Evolutionary conservation across 768 basidiomycete genomes (phyloP).

Genomic region (Postia placenta): DNA sequence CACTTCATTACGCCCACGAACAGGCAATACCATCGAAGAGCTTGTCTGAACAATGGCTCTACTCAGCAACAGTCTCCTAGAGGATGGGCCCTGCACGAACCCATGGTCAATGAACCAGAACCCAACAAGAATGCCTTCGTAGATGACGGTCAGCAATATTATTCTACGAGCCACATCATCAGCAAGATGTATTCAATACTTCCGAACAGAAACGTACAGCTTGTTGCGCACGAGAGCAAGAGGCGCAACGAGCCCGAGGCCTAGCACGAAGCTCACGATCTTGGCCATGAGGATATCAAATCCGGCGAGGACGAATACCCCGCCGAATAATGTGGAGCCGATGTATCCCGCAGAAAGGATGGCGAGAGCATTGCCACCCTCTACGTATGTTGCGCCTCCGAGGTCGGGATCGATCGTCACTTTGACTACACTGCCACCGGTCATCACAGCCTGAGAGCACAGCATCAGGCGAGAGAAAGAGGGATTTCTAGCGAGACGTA

Average conservation of each 20-base stretch:
- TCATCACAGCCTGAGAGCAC: constrained; percentile 58
- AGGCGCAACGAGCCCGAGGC: constrained; percentile 80
- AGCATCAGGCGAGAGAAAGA: constrained; percentile 9
- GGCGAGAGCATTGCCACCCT: constrained; percentile 66
- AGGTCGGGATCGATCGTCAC: constrained; percentile 82
- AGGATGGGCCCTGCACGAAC: no score
- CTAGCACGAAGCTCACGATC: constrained; percentile 87
- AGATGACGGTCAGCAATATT: constrained; percentile 72
- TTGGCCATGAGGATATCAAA: constrained; percentile 91
- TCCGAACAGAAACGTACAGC: constrained; percentile 47
- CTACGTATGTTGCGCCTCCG: constrained; percentile 71
- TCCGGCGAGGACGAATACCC: constrained; percentile 75
- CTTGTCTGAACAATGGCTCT: constrained; percentile 41
- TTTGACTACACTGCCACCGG: constrained; percentile 71
- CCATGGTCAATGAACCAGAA: constrained; percentile 96
- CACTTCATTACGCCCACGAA: constrained; percentile 86
- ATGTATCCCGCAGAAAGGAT: constrained; percentile 79
- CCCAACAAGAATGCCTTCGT: constrained; percentile 83
- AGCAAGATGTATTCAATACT: not conserved
- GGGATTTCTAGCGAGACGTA: constrained; percentile 34
- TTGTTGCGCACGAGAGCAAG: constrained; percentile 85
- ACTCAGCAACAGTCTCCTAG: no score
- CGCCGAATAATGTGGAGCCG: constrained; percentile 78
- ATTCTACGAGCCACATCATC: constrained; percentile 48
- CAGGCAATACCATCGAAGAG: constrained; percentile 78